Conservation (phyloP, 805 yeast genomes). For the Candida morakotiae region DNA sequence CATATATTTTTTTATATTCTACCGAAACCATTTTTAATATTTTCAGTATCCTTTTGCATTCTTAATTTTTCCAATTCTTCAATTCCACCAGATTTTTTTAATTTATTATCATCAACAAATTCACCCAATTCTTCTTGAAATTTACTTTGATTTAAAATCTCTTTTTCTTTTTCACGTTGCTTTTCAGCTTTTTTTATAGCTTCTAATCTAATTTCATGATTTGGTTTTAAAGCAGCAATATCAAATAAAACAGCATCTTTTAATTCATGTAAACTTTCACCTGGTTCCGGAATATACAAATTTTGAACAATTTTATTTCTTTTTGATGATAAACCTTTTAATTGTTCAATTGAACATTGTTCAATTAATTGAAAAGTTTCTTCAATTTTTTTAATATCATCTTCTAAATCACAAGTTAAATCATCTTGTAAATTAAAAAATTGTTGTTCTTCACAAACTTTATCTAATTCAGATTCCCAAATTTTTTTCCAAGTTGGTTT, state of each 20-base stretch:
- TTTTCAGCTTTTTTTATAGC: conserved; percentile 89
- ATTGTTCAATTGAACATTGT: conserved; percentile 75
- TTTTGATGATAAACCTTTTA: conserved; percentile 49
- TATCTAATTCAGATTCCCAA: conserved; percentile 89
- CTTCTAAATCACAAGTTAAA: conserved; percentile 69
- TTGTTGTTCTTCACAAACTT: conserved; percentile 91
- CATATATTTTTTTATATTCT: conserved; percentile 15
- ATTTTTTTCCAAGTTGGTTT: conserved; percentile 83
- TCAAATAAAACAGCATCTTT: conserved; percentile 79
- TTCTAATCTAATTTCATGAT: conserved; percentile 79
- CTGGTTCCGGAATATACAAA: conserved; percentile 56
- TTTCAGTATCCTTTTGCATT: conserved; percentile 63
- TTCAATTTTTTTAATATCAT: conserved; percentile 73
- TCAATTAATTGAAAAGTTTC: conserved; percentile 83
- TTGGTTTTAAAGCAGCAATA: conserved; percentile 74
- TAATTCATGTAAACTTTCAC: conserved; percentile 51
- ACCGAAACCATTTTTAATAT: conserved; percentile 48
- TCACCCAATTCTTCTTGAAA: conserved; percentile 84
- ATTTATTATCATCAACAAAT: conserved; percentile 72
- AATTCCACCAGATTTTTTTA: conserved; percentile 84
- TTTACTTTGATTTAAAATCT: conserved; percentile 50
- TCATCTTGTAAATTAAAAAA: conserved; percentile 88
- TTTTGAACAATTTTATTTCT: conserved; percentile 36
- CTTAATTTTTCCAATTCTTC: conserved; percentile 78
- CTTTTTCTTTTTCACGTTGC: conserved; percentile 67